Conservation (phyloP, 2,329 filamentous ascomycete species). For the Cladorrhinum sp. region DNA sequence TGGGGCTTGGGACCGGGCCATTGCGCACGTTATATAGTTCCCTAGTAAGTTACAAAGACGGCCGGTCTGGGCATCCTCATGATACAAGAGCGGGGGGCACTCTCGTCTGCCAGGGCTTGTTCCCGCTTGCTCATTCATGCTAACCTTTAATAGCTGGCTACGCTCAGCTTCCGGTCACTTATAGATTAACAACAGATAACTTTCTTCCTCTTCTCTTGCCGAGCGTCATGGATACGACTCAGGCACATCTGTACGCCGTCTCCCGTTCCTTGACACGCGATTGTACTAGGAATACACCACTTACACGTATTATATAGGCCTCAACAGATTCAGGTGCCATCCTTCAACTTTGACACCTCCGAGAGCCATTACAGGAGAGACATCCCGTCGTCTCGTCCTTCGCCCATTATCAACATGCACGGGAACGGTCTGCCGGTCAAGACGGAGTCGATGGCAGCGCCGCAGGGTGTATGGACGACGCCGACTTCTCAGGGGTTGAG, state of each 20-base stretch:
- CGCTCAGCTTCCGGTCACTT: constrained; percentile 37
- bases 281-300: constrained; percentile 29
- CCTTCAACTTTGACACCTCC: constrained; percentile 47
- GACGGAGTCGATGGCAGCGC: constrained; percentile 45
- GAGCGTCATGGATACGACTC: constrained; percentile 48
- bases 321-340: constrained; percentile 48
- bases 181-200: constrained; percentile 35
- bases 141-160: constrained; percentile 35
- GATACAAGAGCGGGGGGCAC: constrained; percentile 33
- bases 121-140: constrained; percentile 35
- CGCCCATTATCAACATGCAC: constrained; percentile 49
- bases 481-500: constrained; percentile 50
- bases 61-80: constrained; percentile 33
- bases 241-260: constrained; percentile 50
- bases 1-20: constrained; percentile 29
- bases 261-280: constrained; percentile 24
- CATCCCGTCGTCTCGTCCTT: constrained; percentile 40
- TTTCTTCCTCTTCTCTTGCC: constrained; percentile 29
- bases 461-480: constrained; percentile 53
- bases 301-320: constrained; percentile 41
- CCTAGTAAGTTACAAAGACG: constrained; percentile 40
- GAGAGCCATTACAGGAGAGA: constrained; percentile 49
- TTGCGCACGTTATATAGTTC: constrained; percentile 36
- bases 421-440: constrained; percentile 48
- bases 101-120: constrained; percentile 33